Evolutionary conservation across 176 grass and related monocot species (phyloP).

Genomic region (Ensete ventricosum): DNA sequence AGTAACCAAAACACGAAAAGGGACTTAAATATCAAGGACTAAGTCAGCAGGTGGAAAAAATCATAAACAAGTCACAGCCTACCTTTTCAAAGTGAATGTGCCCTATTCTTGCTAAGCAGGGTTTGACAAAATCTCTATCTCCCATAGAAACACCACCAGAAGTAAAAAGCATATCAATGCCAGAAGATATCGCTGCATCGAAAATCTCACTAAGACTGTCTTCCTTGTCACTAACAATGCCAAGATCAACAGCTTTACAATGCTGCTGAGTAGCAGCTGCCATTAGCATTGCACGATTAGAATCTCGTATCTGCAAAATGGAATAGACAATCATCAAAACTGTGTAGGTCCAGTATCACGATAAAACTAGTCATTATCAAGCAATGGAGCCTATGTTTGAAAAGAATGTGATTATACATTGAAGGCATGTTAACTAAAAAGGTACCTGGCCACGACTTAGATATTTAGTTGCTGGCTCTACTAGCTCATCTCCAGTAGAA

Average conservation of each 20-base stretch:
- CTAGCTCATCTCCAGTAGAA: conserved; percentile 92
- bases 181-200: conserved; percentile 49
- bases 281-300: conserved; percentile 80
- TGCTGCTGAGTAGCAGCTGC: conserved; percentile 72
- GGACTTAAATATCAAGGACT: background rate
- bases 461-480: conserved; percentile 49
- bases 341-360: background rate
- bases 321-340: background rate
- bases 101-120: conserved; percentile 66
- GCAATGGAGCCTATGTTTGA: background rate
- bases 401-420: background rate
- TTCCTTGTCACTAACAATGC: conserved; percentile 80
- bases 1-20: background rate
- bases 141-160: conserved; percentile 98
- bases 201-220: conserved; percentile 55
- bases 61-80: conserved; percentile 4
- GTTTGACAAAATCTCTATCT: conserved; percentile 90
- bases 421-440: background rate
- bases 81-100: conserved; percentile 95
- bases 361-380: background rate
- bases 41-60: conserved; percentile 4
- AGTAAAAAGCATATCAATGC: conserved; percentile 74
- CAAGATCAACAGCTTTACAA: conserved; percentile 75
- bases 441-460: conserved; percentile 75
- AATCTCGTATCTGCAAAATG: conserved; percentile 83